Evolutionary conservation across 2,329 filamentous ascomycete species (phyloP).

Genomic region (Neofusicoccum ribis): DNA sequence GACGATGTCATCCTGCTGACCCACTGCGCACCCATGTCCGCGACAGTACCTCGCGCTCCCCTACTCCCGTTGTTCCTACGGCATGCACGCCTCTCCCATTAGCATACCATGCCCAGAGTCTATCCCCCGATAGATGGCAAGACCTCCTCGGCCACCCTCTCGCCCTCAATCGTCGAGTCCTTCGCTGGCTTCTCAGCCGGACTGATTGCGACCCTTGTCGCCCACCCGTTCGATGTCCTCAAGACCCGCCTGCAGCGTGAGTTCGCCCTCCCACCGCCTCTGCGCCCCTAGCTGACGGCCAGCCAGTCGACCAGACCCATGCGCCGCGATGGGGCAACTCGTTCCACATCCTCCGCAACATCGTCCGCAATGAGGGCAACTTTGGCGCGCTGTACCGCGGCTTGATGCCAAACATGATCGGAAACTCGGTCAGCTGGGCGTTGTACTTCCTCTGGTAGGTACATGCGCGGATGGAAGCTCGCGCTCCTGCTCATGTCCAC

Average conservation of each 20-base stretch:
- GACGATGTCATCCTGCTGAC: slow-evolving; percentile 15
- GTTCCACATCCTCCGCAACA: slow-evolving; percentile 52
- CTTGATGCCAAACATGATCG: slow-evolving; percentile 83
- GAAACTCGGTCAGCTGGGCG: slow-evolving; percentile 87
- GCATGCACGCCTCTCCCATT: slow-evolving; percentile 17
- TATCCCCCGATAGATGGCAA: slow-evolving; percentile 49
- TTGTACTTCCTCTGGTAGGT: slow-evolving; percentile 76
- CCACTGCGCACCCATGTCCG: slow-evolving; percentile 8
- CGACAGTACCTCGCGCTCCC: slow-evolving; percentile 11
- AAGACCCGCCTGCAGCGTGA: slow-evolving; percentile 93
- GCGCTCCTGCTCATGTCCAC: neutral
- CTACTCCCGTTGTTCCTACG: slow-evolving; percentile 10
- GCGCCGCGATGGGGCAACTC: slow-evolving; percentile 49
- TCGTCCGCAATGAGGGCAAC: slow-evolving; percentile 56
- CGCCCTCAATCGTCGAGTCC: slow-evolving; percentile 79
- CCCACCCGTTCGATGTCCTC: slow-evolving; percentile 91
- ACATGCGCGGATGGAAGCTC: neutral
- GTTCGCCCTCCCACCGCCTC: slow-evolving; percentile 24
- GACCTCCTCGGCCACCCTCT: slow-evolving; percentile 38
- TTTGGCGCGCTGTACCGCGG: slow-evolving; percentile 81
- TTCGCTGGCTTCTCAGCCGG: slow-evolving; percentile 89
- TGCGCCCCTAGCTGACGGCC: slow-evolving; percentile 1
- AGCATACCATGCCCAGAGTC: slow-evolving; percentile 48
- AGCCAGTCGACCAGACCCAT: slow-evolving; percentile 20
- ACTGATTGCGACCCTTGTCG: slow-evolving; percentile 77